Base-by-base conservation (phyloP, 1,139 yeast species). In the Lodderomyces beijingensis region DNA sequence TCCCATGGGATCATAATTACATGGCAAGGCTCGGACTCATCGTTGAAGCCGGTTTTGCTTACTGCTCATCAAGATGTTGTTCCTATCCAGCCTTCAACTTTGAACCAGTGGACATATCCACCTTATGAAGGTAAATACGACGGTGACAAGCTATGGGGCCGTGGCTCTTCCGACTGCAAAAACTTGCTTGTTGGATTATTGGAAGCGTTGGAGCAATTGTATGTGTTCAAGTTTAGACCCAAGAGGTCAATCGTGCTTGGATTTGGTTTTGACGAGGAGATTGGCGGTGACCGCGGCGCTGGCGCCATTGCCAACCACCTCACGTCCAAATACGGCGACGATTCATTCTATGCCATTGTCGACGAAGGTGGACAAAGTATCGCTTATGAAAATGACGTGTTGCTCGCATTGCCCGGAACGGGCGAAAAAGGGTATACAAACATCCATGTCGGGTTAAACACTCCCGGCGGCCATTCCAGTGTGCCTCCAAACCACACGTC, bases 381-480 rank as follows among this genome's bases (percentile, higher is more conserved):
- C 25, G 42, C 57, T 3, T 65, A 58, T 9, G 47, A 59, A 12
- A 61, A 62, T 32, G 74, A 71, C 7, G 49, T 60, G 30, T 59
- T 57, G 47, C 56, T 75, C 41, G 82, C 82, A 3, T 47, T 72
- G 25, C 79, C 84, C 1, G 66, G 65, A 5, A 62, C 70, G 3
- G 65, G 66, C 5, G 74, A 67, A 42, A 67, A 67, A 46, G 74
- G 74, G 0, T 50, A 53, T 29, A 35, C 61, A 14, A 59, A 65
- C 39, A 42, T 62, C 1, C 40, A 45, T 15, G 49, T 67, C 17
- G 59, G 53, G 4, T 45, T 67, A 28, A 53, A 47, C 29, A 60
- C 69, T n/a, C 62, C 63, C 7, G 74, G 74, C 13, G 74, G 74
- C 1, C 74, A 68, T 40, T 64, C 73, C 1, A 61, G 67, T 0